Base-by-base conservation (phyloP, 305 asterid genomes). In the Fraxinus greggii region DNA sequence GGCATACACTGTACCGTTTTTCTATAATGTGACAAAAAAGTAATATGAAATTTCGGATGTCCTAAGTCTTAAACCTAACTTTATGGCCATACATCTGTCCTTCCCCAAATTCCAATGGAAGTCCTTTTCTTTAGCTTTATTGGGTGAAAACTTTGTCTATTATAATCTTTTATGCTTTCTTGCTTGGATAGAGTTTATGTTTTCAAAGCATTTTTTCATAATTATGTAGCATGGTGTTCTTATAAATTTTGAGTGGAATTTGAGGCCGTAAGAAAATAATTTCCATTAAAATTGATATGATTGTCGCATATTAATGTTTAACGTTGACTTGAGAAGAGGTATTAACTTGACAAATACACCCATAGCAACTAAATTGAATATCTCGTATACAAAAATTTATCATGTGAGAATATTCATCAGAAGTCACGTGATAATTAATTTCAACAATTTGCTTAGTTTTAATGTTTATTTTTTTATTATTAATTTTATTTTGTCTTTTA, bases 101-200 rank as follows among this genome's bases (percentile, higher is more conserved):
- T 78, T 15, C 72, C 79, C 48, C 76, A 51, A 48, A 24, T 78
- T 82, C 59, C 82, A 51, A 72, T 56, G 67, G 54, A 56, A 78
- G 79, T 78, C 67, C 7, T 69, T 82, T 72, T 78, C 45, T 72
- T 54, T 72, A 24, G 72, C 72, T 82, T 78, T 78, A 32, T 82
- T 82, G 48, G 82, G 79, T 82, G 76, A 82, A 72, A 70, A 54
- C 5, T 5, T 78, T 82, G 82, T 72, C 79, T 51, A 26, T 35
- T 54, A 26, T 40, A 23, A 13, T 59, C 32, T 31, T 4, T 19
- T 40, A 21, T 63, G 23, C 65, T 54, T n/a, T 54, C 19, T 40
- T 40, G 6, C 65, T 54, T 0, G 65, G 65, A 54, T n/a, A 45
- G 5, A 45, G 5, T 13, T 45, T 45, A 12, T 13, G 56, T 45